Percentiles rank a stretch among this genome's conserved stretches.
Conservation (phyloP, 208 protist species). For the Crithidia brevicula region DNA sequence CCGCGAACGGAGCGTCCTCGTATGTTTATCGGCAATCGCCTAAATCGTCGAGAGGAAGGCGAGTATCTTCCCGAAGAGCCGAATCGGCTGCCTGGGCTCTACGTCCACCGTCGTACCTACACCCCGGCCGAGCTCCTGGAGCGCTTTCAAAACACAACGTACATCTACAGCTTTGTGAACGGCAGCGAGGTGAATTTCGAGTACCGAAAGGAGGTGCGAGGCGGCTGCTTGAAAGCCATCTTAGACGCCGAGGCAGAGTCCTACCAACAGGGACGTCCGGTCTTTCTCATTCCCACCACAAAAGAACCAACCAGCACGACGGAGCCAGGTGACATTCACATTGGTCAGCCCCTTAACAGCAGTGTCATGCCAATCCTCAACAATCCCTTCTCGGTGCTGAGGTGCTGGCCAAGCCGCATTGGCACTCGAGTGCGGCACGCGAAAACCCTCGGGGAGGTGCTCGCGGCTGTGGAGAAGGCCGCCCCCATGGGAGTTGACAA, state of each 20-base stretch:
- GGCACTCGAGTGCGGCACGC: not conserved
- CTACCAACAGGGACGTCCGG: not conserved
- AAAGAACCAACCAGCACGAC: not conserved
- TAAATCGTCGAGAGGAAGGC: not conserved
- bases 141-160: constrained; percentile 63
- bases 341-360: not conserved
- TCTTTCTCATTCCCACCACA: not conserved
- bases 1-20: not conserved
- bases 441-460: not conserved
- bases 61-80: not conserved
- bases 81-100: constrained; percentile 21
- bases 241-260: not conserved
- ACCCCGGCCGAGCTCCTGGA: constrained; percentile 32
- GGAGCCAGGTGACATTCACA: not conserved
- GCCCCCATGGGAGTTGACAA: not conserved
- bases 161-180: constrained; percentile 97
- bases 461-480: not conserved
- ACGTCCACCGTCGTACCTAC: constrained; percentile 27
- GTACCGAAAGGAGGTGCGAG: constrained; percentile 30
- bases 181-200: constrained; percentile 79
- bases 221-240: not conserved
- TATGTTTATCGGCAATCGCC: not conserved
- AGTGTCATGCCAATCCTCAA: not conserved
- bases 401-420: not conserved
- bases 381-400: not conserved